A percentile compares a stretch with the other conserved stretches of the same genome.
These are phyloP conservation scores for Annona cherimola DNA, from an alignment of 164 flowering plant species.

Conservation along the genomic window DNA sequence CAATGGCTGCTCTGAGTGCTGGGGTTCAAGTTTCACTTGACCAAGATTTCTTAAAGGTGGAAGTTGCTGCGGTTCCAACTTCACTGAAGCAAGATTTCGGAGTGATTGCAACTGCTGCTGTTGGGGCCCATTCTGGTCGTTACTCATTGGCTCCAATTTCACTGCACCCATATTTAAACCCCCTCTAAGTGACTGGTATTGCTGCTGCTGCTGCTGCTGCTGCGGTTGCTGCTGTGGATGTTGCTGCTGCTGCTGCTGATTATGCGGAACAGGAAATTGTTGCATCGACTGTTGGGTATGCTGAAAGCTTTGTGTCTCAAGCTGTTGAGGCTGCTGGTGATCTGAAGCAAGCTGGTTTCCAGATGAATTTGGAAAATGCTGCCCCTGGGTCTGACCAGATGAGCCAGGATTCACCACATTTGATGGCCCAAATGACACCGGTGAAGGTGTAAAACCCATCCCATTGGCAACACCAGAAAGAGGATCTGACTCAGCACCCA, in stretches of 20 bases:
- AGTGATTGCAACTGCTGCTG: constrained; percentile 52
- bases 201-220: constrained; percentile 39
- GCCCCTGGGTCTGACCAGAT: constrained; percentile 63
- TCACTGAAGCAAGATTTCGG: constrained; percentile 54
- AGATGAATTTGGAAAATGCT: constrained; percentile 47
- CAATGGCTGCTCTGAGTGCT: constrained; percentile 67
- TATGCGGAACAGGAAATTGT: constrained; percentile 40
- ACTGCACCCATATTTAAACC: constrained; percentile 58
- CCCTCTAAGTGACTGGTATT: constrained; percentile 51
- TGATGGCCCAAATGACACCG: constrained; percentile 42
- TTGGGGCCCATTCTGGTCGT: constrained; percentile 53
- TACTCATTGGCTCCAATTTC: constrained; percentile 61
- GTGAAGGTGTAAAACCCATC: constrained; percentile 46
- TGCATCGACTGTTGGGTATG: constrained; percentile 63
- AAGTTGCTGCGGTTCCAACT: constrained; percentile 71
- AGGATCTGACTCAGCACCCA: constrained; percentile 78
- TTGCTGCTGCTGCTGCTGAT: constrained; percentile 17
- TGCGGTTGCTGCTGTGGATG: constrained; percentile 9
- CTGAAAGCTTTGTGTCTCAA: constrained; percentile 65
- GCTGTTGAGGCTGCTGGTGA: constrained; percentile 63
- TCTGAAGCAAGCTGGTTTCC: constrained; percentile 53
- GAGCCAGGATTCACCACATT: constrained; percentile 38
- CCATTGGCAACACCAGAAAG: constrained; percentile 65
- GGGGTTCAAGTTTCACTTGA: constrained; percentile 73
- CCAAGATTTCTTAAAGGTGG: constrained; percentile 53